phyloP scores from a whole-genome alignment of 1,139 yeast genomes.

The Pneumocystis sp. region DNA sequence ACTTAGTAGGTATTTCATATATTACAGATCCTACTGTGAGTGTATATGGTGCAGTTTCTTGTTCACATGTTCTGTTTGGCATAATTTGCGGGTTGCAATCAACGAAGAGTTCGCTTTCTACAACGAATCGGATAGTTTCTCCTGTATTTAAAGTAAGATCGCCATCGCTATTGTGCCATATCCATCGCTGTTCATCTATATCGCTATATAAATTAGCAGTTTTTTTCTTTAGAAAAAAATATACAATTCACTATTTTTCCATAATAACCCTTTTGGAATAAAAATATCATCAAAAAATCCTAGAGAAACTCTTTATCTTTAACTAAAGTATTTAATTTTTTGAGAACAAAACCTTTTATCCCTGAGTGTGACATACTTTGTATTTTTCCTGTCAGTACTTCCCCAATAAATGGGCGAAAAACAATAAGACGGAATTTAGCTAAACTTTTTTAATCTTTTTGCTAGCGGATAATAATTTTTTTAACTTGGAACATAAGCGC shows the following conservation, averaged over 20 bases:
- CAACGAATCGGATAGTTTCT: slow-evolving; percentile 77
- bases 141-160: slow-evolving; percentile 75
- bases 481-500: slow-evolving; percentile 48
- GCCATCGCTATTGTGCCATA: slow-evolving; percentile 58
- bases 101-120: slow-evolving; percentile 75
- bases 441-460: slow-evolving; percentile 6
- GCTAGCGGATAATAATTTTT: background rate
- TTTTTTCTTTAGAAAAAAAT: background rate
- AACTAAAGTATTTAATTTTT: background rate
- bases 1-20: background rate
- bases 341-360: slow-evolving; percentile 34
- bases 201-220: slow-evolving; percentile 10
- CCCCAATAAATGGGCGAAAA: slow-evolving; percentile 91
- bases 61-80: background rate
- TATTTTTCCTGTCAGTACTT: slow-evolving; percentile 86
- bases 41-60: slow-evolving; percentile 6
- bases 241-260: slow-evolving; percentile 57
- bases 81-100: slow-evolving; percentile 42
- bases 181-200: slow-evolving; percentile 75
- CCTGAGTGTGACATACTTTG: slow-evolving; percentile 79
- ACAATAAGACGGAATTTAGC: slow-evolving; percentile 62
- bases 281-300: slow-evolving; percentile 86
- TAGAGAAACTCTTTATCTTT: slow-evolving; percentile 34
- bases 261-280: slow-evolving; percentile 65
- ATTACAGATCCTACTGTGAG: slow-evolving; percentile 22